Percentiles rank a stretch among this genome's conserved stretches.
phyloP scores from a whole-genome alignment of 306 rosid species.

The Glycine tomentella region DNA sequence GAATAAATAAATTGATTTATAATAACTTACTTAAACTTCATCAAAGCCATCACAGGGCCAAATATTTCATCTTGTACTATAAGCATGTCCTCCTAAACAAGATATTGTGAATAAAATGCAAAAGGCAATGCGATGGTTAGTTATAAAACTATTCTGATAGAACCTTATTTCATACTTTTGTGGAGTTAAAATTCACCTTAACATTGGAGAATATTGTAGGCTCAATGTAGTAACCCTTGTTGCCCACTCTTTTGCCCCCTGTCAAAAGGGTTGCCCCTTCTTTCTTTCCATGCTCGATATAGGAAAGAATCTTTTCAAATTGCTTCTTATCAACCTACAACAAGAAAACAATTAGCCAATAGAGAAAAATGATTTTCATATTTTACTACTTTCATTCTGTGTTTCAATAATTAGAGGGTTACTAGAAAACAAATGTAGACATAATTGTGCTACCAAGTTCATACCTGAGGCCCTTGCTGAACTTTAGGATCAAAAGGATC shows the following conservation, averaged over 20 bases:
- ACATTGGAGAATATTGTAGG: constrained; percentile 79
- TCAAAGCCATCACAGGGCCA: constrained; percentile 71
- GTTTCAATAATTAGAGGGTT: neutral
- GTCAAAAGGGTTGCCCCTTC: constrained; percentile 80
- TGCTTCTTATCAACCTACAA: constrained; percentile 70
- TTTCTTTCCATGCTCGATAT: constrained; percentile 79
- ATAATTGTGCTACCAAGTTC: neutral
- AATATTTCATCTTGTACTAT: constrained; percentile 76
- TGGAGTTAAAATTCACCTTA: constrained; percentile 51
- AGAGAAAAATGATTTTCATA: neutral
- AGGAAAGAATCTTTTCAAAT: constrained; percentile 63
- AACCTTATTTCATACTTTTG: neutral
- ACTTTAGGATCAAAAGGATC: constrained; percentile 87
- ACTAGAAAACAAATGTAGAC: neutral
- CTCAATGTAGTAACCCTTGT: constrained; percentile 72
- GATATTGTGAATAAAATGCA: neutral
- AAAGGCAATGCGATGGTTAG: neutral
- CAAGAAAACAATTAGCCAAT: neutral
- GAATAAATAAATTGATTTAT: neutral
- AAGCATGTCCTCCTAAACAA: constrained; percentile 65
- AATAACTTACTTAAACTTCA: constrained; percentile 70
- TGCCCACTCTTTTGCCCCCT: constrained; percentile 72
- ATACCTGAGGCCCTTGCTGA: constrained; percentile 89
- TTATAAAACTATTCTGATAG: neutral
- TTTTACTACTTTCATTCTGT: neutral